Percentiles rank a stretch among this genome's conserved stretches.
Evolutionary conservation across 2,329 filamentous ascomycete species (phyloP).

Genomic region (Tolypocladium inflatum): DNA sequence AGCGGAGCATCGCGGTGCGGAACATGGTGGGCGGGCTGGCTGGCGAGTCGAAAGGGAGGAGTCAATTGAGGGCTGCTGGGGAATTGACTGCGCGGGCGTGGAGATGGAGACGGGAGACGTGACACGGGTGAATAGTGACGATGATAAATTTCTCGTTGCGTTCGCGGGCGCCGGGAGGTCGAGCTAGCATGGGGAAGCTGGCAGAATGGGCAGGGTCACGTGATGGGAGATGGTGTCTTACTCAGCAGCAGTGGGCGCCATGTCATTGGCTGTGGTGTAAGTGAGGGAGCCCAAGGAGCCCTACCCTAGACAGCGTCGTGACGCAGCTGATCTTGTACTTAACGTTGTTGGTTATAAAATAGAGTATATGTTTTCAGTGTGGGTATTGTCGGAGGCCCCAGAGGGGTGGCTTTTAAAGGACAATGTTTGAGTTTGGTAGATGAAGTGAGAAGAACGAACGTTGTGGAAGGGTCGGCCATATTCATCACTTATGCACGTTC

Average conservation of each 20-base stretch:
- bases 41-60: not conserved
- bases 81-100: not conserved
- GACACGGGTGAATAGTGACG: conserved; percentile 9
- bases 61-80: conserved; percentile 5
- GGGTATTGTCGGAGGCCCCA: too few species aligned
- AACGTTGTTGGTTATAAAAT: too few species aligned
- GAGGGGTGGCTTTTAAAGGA: too few species aligned
- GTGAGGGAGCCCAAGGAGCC: too few species aligned
- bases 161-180: conserved; percentile 15
- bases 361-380: too few species aligned
- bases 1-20: conserved; percentile 75
- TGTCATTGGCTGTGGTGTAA: conserved; percentile 4
- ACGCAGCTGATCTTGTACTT: too few species aligned
- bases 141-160: conserved; percentile 38
- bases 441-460: too few species aligned
- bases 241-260: not conserved
- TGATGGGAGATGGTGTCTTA: conserved; percentile 2
- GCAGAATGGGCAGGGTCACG: conserved; percentile 4
- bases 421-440: not conserved
- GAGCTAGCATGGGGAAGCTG: conserved; percentile 12
- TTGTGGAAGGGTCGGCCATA: too few species aligned
- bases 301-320: not conserved
- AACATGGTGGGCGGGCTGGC: conserved; percentile 53
- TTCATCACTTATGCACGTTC: too few species aligned
- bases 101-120: conserved; percentile 2